Base-by-base conservation (phyloP, 306 rosid species). In the Parietaria judaica region DNA sequence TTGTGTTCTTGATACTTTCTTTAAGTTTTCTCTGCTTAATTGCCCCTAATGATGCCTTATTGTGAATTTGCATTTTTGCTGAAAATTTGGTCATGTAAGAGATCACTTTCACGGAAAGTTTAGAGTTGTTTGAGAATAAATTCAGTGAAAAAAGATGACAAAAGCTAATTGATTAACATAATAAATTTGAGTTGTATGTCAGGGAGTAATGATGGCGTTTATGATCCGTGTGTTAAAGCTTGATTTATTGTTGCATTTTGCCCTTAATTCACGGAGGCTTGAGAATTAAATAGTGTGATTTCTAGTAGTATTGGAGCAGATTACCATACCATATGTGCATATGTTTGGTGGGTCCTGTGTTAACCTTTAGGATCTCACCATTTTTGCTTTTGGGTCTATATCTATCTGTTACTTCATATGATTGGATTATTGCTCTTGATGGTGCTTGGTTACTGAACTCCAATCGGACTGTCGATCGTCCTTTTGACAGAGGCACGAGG, bases 401-500 rank as follows among this genome's bases (percentile, higher is more conserved):
- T 41, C 45, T 41, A 41, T 15, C 35, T 59, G 23, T 23, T 23
- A 23, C 31, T 23, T 23, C 31, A 23, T 23, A 23, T 23, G 31
- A 23, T 23, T 23, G 31, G 31, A 8, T 35, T 57, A 66, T 53
- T 49, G 43, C 13, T 52, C 35, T 61, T 64, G 54, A 41, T 14
- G 37, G 61, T 68, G 51, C 7, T 60, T 60, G 8, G 60, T 57
- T 13, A 54, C 58, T 17, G 7, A n/a, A 31, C 37, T 38, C 51
- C 41, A 31, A 45, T 66, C 44, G 54, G 48, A 71, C 35, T 7
- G 43, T 49, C 63, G 31, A 52, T 69, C 39, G 74, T 56, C 15
- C 65, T 78, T 72, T 63, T 72, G 34, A 66, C 94, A 86, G 90
- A 72, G 78, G 75, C 81, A 80, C 95, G 36, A 76, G 99, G 71